Evolutionary conservation across 129 eudicot genomes (phyloP).

Genomic region (Escallonia herrerae): DNA sequence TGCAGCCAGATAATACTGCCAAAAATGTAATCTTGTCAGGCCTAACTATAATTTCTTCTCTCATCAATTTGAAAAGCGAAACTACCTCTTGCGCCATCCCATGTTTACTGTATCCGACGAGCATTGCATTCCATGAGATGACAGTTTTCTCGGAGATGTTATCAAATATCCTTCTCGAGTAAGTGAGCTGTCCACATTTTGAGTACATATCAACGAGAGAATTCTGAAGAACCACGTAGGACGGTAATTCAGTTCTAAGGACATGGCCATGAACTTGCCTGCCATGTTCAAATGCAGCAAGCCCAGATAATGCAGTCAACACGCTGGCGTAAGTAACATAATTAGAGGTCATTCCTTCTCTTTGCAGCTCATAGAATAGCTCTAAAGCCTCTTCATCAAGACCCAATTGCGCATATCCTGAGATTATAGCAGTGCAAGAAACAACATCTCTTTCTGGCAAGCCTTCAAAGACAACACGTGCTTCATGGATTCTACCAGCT

Average conservation of each 20-base stretch:
- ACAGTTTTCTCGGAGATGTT: constrained; percentile 71
- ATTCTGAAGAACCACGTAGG: constrained; percentile 57
- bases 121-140: constrained; percentile 89
- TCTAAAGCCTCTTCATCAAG: constrained; percentile 67
- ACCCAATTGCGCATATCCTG: constrained; percentile 87
- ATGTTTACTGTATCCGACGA: constrained; percentile 81
- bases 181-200: constrained; percentile 77
- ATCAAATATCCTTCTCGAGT: constrained; percentile 75
- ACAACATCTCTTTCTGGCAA: constrained; percentile 76
- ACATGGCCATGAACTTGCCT: constrained; percentile 75
- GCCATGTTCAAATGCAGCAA: constrained; percentile 84
- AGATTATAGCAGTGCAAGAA: constrained; percentile 88
- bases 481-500: constrained; percentile 71
- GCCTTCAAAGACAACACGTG: constrained; percentile 60
- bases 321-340: constrained; percentile 82
- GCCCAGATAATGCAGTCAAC: constrained; percentile 81
- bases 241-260: constrained; percentile 48
- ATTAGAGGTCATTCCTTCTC: constrained; percentile 58
- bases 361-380: constrained; percentile 46
- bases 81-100: constrained; percentile 60
- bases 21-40: constrained; percentile 69
- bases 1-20: constrained; percentile 86
- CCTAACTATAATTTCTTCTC: constrained; percentile 39
- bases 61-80: constrained; percentile 59
- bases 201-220: constrained; percentile 95